A percentile compares a stretch with the other conserved stretches of the same genome.
Conservation (phyloP, 2,329 filamentous ascomycete species). For the Fusarium sororula region DNA sequence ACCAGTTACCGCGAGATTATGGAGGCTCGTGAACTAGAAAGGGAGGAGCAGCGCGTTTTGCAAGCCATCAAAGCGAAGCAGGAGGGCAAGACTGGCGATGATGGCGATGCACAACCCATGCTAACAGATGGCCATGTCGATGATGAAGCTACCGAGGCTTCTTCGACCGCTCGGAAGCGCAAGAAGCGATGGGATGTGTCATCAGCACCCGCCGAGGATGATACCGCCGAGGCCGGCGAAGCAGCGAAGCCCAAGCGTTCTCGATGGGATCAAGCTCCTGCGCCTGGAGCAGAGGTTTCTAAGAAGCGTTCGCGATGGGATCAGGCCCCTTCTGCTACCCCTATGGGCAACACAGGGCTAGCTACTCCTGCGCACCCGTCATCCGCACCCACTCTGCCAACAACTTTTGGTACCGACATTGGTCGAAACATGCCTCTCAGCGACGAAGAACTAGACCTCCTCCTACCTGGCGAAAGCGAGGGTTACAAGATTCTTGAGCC, state of each 20-base stretch:
- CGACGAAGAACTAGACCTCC: constrained; percentile 91
- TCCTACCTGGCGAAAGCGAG: constrained; percentile 87
- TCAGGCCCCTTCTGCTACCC: constrained; percentile 84
- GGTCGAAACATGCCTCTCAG: constrained; percentile 83
- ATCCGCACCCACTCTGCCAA: constrained; percentile 61
- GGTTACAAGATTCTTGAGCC: constrained; percentile 93
- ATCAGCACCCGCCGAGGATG: constrained; percentile 64
- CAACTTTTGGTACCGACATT: constrained; percentile 83
- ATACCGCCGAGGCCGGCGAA: constrained; percentile 58
- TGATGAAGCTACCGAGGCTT: constrained; percentile 71
- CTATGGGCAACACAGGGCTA: constrained; percentile 76
- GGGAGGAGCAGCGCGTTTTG: constrained; percentile 89
- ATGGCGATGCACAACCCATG: constrained; percentile 76
- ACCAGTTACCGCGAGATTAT: constrained; percentile 90
- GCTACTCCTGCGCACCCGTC: constrained; percentile 81
- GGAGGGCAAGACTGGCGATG: constrained; percentile 64
- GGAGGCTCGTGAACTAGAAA: constrained; percentile 88
- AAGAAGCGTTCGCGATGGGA: constrained; percentile 92
- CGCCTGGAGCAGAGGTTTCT: constrained; percentile 65
- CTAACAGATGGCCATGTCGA: constrained; percentile 77
- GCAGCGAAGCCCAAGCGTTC: constrained; percentile 77
- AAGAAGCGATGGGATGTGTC: constrained; percentile 95
- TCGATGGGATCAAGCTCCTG: constrained; percentile 83
- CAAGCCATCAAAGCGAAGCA: constrained; percentile 80
- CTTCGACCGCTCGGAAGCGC: constrained; percentile 75